phyloP scores from a whole-genome alignment of 2,329 filamentous ascomycete species.

The Aspergillus amoenus region DNA sequence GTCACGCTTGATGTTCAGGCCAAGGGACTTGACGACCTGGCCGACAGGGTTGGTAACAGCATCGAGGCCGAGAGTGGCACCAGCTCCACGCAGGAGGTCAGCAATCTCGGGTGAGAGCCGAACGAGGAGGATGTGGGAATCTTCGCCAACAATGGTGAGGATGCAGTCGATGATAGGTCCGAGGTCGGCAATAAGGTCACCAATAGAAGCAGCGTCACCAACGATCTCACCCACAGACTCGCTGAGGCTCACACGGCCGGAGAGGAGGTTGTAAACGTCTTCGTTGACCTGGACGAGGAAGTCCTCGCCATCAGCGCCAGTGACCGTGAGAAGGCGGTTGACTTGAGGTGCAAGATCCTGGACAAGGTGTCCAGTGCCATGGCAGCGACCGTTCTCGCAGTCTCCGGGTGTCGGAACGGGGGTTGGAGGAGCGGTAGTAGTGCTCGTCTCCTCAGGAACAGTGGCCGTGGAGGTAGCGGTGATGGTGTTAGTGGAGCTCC shows the following conservation, averaged over 20 bases:
- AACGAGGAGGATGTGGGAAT: constrained; percentile 22
- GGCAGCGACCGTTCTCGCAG: constrained; percentile 17
- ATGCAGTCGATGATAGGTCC: constrained; percentile 21
- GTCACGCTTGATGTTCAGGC: constrained; percentile 16
- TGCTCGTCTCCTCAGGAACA: not conserved
- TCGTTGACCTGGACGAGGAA: constrained; percentile 23
- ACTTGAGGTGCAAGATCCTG: constrained; percentile 32
- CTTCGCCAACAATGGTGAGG: constrained; percentile 26
- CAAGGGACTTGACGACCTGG: constrained; percentile 22
- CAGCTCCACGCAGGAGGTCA: constrained; percentile 11
- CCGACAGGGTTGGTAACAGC: constrained; percentile 27
- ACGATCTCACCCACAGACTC: constrained; percentile 18
- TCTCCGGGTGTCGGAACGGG: constrained; percentile 1
- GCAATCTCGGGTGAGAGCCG: constrained; percentile 23
- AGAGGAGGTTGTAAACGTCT: constrained; percentile 13
- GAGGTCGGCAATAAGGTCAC: constrained; percentile 20
- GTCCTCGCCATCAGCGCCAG: constrained; percentile 26
- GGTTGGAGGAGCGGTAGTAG: not conserved
- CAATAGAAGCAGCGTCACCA: constrained; percentile 13
- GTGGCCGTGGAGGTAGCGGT: not conserved
- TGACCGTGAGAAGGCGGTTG: constrained; percentile 31
- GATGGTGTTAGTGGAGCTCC: not conserved
- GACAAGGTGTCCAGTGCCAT: constrained; percentile 29
- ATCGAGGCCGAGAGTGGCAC: constrained; percentile 22
- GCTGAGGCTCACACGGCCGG: constrained; percentile 12